A percentile compares a stretch with the other conserved stretches of the same genome.
These are phyloP conservation scores for Artemisia annua DNA, from an alignment of 129 eudicot species.

Conservation along the genomic window DNA sequence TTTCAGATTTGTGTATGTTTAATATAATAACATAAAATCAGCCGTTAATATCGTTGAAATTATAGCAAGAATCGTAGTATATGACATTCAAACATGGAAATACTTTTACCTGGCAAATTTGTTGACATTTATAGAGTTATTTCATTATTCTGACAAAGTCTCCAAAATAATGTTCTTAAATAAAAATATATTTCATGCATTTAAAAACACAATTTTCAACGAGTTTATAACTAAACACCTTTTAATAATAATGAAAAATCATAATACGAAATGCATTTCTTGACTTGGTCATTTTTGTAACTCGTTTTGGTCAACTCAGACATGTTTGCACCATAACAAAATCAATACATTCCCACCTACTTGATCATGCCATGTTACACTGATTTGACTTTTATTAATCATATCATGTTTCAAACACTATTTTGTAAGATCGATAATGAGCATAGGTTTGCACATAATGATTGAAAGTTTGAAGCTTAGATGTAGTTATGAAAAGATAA, in stretches of 20 bases:
- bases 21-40: constrained; percentile 23
- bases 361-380: constrained; percentile 19
- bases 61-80: neutral
- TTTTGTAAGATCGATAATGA: neutral
- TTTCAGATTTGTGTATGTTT: neutral
- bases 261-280: neutral
- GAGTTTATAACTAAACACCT: neutral
- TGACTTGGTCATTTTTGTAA: constrained; percentile 38
- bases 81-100: constrained; percentile 23
- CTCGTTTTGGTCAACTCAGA: constrained; percentile 29
- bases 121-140: constrained; percentile 19
- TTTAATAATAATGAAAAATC: neutral
- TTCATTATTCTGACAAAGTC: constrained; percentile 20
- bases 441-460: neutral
- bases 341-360: constrained; percentile 32
- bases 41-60: constrained; percentile 33
- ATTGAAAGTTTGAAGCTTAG: neutral
- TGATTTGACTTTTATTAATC: constrained; percentile 14
- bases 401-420: neutral
- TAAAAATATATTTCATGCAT: constrained; percentile 6
- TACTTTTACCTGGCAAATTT: constrained; percentile 9
- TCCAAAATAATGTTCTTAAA: constrained; percentile 18
- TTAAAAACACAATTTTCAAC: neutral
- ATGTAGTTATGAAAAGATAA: neutral
- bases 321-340: constrained; percentile 32